Evolutionary conservation across 31 red algal species (phyloP).

Genomic region (Bonnemaisonia californica): DNA sequence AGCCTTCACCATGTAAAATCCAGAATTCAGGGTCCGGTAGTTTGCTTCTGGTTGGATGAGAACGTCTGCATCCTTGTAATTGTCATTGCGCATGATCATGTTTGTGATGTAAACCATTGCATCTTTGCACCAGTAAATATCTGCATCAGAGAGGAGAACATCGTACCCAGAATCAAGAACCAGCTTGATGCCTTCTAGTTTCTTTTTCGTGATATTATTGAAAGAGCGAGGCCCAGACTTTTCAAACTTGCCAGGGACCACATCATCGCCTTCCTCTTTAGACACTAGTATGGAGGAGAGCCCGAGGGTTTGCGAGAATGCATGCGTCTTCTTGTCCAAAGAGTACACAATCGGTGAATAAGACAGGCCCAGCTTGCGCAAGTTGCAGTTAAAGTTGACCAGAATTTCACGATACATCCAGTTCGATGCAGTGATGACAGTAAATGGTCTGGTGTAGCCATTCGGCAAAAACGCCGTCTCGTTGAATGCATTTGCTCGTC

Average conservation of each 20-base stretch:
- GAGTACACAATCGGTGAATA: slow-evolving; percentile 36
- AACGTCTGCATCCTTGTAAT: slow-evolving; percentile 39
- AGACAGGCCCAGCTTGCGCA: slow-evolving; percentile 3
- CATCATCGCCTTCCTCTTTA: slow-evolving; percentile 14
- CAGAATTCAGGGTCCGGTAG: slow-evolving; percentile 51
- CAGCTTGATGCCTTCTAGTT: slow-evolving; percentile 36
- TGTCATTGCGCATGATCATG: not conserved
- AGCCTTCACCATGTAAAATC: slow-evolving; percentile 44
- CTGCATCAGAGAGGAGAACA: slow-evolving; percentile 57
- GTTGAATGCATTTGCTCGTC: too few species aligned
- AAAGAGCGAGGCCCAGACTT: slow-evolving; percentile 19
- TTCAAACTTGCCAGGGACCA: slow-evolving; percentile 26
- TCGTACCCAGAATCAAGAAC: slow-evolving; percentile 44
- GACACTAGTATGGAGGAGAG: slow-evolving; percentile 29
- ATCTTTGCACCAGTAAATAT: slow-evolving; percentile 62
- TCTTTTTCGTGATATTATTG: slow-evolving; percentile 45
- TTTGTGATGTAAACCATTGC: slow-evolving; percentile 8
- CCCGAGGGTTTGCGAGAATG: slow-evolving; percentile 15
- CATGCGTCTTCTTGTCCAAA: slow-evolving; percentile 39
- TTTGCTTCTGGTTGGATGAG: slow-evolving; percentile 51
- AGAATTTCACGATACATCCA: slow-evolving; percentile 48
- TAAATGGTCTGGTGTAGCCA: too few species aligned
- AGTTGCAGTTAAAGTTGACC: slow-evolving; percentile 45
- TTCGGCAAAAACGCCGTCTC: too few species aligned
- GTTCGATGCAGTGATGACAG: slow-evolving; percentile 40